These are phyloP conservation scores for Calonectria hawksworthii DNA, from an alignment of 2,329 filamentous ascomycete species.

Conservation along the genomic window DNA sequence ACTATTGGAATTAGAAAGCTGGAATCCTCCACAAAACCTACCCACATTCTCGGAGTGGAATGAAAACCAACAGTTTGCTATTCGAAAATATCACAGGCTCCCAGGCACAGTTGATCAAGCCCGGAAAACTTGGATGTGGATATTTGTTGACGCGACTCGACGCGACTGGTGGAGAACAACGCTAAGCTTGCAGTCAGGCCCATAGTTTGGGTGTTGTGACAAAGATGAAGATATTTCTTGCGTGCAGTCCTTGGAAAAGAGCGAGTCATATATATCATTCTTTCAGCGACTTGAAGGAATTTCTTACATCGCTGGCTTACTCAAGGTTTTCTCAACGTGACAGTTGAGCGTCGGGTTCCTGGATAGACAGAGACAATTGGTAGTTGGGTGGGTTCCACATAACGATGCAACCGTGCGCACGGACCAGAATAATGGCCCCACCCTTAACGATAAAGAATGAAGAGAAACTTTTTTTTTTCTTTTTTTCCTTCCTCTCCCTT, in stretches of 20 bases:
- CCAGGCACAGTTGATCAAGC: background rate
- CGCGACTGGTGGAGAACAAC: background rate
- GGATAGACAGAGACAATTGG: constrained; percentile 32
- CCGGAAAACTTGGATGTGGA: background rate
- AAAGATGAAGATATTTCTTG: background rate
- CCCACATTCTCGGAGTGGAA: background rate
- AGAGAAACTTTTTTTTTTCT: constrained; percentile 48
- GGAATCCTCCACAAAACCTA: background rate
- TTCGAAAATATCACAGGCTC: background rate
- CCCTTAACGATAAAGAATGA: constrained; percentile 45
- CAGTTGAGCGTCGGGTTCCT: constrained; percentile 36
- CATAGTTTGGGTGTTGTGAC: too few species aligned
- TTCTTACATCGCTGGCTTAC: background rate
- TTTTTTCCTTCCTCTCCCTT: constrained; percentile 36
- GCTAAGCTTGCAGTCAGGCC: background rate
- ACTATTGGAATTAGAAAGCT: background rate
- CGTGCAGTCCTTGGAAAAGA: background rate
- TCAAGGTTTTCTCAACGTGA: background rate
- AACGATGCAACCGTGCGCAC: constrained; percentile 36
- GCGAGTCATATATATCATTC: background rate
- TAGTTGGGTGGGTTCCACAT: constrained; percentile 35
- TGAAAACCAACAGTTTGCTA: background rate
- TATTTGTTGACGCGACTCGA: background rate
- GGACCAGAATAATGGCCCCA: constrained; percentile 39
- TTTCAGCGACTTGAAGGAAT: background rate